These are phyloP conservation scores for Elsinoe necatrix DNA, from an alignment of 2,329 filamentous ascomycete species.

Conservation along the genomic window DNA sequence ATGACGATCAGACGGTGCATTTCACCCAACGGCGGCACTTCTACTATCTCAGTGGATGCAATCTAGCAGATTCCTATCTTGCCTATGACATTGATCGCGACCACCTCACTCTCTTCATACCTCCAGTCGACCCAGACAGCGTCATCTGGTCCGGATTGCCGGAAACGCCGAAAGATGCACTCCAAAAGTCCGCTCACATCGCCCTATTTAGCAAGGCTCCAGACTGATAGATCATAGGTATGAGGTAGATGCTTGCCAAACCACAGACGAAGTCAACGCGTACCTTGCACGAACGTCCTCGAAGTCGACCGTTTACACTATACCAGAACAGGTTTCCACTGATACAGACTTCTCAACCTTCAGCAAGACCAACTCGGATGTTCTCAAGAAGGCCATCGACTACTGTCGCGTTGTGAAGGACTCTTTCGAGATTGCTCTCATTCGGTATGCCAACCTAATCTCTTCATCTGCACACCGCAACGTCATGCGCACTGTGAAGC, in stretches of 20 bases:
- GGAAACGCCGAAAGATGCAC: conserved; percentile 64
- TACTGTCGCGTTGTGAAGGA: conserved; percentile 74
- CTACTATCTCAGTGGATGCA: conserved; percentile 86
- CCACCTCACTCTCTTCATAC: conserved; percentile 80
- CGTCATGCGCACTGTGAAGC: conserved; percentile 55
- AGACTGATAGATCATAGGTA: conserved; percentile 27
- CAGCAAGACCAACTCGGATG: conserved; percentile 49
- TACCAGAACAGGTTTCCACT: conserved; percentile 66
- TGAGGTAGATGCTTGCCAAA: conserved; percentile 18
- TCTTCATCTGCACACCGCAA: conserved; percentile 68
- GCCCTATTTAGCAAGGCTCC: too few relatives aligned
- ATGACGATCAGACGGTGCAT: conserved; percentile 73
- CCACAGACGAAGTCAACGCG: conserved; percentile 55
- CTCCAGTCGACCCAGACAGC: conserved; percentile 74
- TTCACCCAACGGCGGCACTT: conserved; percentile 91
- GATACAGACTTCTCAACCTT: conserved; percentile 64
- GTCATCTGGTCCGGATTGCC: conserved; percentile 94
- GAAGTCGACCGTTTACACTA: conserved; percentile 57
- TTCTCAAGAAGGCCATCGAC: conserved; percentile 62
- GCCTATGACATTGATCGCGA: conserved; percentile 69
- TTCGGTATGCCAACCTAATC: conserved; percentile 72
- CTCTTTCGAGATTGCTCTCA: conserved; percentile 72
- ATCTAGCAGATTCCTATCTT: conserved; percentile 69
- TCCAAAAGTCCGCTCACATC: conserved; percentile 44
- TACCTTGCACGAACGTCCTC: conserved; percentile 46